Conservation (phyloP, 139 green algal genomes). For the Dunaliella primolecta region DNA sequence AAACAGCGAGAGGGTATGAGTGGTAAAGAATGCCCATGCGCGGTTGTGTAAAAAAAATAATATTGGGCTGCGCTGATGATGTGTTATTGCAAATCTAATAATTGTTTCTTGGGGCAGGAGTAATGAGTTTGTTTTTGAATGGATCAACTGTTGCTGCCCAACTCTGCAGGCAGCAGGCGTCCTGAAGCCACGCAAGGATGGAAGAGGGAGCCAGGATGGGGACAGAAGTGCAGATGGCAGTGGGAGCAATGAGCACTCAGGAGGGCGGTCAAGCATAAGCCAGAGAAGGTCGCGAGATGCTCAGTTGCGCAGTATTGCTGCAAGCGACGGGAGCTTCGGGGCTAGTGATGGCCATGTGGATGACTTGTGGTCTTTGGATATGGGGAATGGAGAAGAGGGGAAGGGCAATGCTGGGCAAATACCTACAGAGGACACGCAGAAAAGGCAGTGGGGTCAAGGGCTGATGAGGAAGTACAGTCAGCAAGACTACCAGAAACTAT, state of each 20-base stretch:
- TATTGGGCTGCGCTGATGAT: too few relatives aligned
- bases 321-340: background rate
- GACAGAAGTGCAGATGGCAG: too few relatives aligned
- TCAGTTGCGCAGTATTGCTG: background rate
- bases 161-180: background rate
- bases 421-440: background rate
- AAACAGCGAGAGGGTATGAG: too few relatives aligned
- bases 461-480: constrained; percentile 10
- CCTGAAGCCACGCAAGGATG: background rate
- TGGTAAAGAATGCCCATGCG: too few relatives aligned
- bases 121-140: too few relatives aligned
- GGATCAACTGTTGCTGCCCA: too few relatives aligned
- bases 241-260: too few relatives aligned
- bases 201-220: too few relatives aligned
- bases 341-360: background rate
- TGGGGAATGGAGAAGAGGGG: background rate
- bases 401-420: background rate
- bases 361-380: background rate
- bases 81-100: too few relatives aligned
- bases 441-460: background rate
- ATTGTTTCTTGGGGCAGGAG: too few relatives aligned
- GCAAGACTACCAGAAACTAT: background rate
- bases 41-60: too few relatives aligned
- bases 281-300: background rate
- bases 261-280: too few relatives aligned